These are phyloP conservation scores for Fusarium sp. DNA, from an alignment of 2,329 filamentous ascomycete genomes.

Conservation along the genomic window DNA sequence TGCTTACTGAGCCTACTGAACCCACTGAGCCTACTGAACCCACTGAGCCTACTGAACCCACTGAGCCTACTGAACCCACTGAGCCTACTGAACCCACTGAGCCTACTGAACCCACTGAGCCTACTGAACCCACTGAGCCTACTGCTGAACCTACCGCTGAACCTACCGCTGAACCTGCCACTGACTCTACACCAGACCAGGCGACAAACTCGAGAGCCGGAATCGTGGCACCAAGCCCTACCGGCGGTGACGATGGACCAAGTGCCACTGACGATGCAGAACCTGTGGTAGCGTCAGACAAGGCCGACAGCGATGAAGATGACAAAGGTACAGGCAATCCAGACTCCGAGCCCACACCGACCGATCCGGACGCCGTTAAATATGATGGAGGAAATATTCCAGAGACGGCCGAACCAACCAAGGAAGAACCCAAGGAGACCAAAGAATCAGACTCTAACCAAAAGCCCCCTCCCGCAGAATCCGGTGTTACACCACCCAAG, in stretches of 20 bases:
- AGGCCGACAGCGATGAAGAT: background rate
- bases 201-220: background rate
- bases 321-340: background rate
- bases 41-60: too few species aligned
- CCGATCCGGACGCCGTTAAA: too few species aligned
- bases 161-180: background rate
- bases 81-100: too few species aligned
- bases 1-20: too few species aligned
- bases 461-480: background rate
- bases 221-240: background rate
- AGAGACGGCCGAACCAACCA: background rate
- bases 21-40: too few species aligned
- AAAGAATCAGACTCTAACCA: background rate
- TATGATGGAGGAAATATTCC: background rate
- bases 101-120: too few species aligned
- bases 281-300: background rate
- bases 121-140: background rate
- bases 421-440: background rate
- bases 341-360: background rate
- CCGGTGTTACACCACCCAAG: background rate
- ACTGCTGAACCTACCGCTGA: background rate
- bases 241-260: background rate
- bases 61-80: too few species aligned
- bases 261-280: background rate
- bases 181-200: constrained; percentile 1